Conservation (phyloP, 1,284 basidiomycete species). For the Exobasidium cylindrosporum region DNA sequence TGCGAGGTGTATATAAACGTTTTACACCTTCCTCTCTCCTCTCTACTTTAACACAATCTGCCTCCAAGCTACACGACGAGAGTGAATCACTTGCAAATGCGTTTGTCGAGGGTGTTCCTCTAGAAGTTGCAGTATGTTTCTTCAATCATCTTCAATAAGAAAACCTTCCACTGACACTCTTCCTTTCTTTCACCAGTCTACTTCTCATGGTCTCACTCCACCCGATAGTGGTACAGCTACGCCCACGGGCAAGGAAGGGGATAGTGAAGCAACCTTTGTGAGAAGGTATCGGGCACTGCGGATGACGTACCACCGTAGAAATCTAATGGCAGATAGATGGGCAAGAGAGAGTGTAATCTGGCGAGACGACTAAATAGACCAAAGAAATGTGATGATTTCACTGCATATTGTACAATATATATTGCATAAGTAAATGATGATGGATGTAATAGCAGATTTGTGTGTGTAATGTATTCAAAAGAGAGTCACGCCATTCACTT, state of each 20-base stretch:
- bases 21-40: constrained; percentile 42
- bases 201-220: constrained; percentile 1
- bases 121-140: constrained; percentile 22
- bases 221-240: constrained; percentile 9
- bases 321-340: constrained; percentile 37
- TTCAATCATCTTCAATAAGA: constrained; percentile 1
- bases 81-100: constrained; percentile 47
- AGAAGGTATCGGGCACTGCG: constrained; percentile 37
- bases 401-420: background rate
- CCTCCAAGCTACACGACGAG: constrained; percentile 35
- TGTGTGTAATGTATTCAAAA: background rate
- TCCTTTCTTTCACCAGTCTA: constrained; percentile 9
- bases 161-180: background rate
- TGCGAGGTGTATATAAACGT: constrained; percentile 37
- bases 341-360: constrained; percentile 34
- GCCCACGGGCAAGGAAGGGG: background rate
- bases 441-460: background rate
- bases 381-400: background rate
- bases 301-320: constrained; percentile 31
- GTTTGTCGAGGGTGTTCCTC: constrained; percentile 42
- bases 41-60: constrained; percentile 31
- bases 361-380: constrained; percentile 25
- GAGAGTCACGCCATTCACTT: constrained; percentile 2
- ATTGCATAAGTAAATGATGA: background rate
- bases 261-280: constrained; percentile 31